Evolutionary conservation across 371 early-diverging fungal genomes (phyloP).

Genomic region (Chytridium lagenaria): DNA sequence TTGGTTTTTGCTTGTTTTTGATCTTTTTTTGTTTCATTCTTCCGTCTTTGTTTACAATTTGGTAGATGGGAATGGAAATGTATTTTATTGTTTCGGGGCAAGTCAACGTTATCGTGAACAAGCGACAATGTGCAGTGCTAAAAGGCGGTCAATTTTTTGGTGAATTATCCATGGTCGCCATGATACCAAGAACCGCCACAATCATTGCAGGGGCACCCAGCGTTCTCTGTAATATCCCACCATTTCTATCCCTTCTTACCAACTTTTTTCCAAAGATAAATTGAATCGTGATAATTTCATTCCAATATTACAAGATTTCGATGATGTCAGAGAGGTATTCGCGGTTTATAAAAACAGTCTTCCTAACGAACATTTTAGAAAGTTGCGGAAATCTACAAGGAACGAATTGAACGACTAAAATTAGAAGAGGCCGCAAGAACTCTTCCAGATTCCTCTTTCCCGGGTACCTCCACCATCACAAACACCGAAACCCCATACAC

Average conservation of each 20-base stretch:
- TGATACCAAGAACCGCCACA: slow-evolving; percentile 32
- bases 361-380: background rate
- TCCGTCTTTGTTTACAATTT: background rate
- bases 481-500: too few relatives aligned
- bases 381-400: slow-evolving; percentile 19
- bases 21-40: slow-evolving; percentile 4
- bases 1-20: too few relatives aligned
- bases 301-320: slow-evolving; percentile 23
- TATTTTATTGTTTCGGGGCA: slow-evolving; percentile 35
- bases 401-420: slow-evolving; percentile 21
- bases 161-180: slow-evolving; percentile 29
- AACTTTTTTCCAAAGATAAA: background rate
- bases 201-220: slow-evolving; percentile 15
- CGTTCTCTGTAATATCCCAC: background rate
- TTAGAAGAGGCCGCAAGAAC: too few relatives aligned
- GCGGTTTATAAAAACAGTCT: background rate
- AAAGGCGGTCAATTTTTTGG: slow-evolving; percentile 30
- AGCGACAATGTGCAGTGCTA: slow-evolving; percentile 6
- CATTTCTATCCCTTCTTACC: background rate
- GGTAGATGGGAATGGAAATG: slow-evolving; percentile 36
- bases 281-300: slow-evolving; percentile 18
- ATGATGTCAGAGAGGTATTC: slow-evolving; percentile 17
- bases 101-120: slow-evolving; percentile 19
- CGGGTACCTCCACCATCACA: too few relatives aligned
- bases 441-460: too few relatives aligned